Evolutionary conservation across 2,329 filamentous ascomycete species (phyloP).

Genomic region (Hypocrella siamensis): DNA sequence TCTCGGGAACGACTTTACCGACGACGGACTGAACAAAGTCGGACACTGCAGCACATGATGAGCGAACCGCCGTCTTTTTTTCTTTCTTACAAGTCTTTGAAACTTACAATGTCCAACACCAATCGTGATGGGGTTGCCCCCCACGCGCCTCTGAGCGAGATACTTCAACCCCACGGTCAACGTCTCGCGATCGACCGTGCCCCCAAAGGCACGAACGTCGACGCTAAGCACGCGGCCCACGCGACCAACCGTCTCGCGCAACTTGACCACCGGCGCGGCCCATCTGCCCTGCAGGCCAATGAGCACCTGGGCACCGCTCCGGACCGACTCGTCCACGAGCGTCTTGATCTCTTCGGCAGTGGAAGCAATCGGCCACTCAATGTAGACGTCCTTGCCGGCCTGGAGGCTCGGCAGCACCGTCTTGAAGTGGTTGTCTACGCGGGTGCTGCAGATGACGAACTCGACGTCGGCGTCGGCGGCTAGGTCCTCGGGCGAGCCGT

Average conservation of each 20-base stretch:
- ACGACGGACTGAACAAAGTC: conserved; percentile 29
- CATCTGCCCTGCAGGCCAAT: conserved; percentile 36
- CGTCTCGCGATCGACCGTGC: conserved; percentile 15
- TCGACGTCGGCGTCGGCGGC: conserved; percentile 34
- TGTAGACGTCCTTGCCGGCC: conserved; percentile 35
- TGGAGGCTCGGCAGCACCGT: conserved; percentile 28
- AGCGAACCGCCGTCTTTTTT: too few relatives aligned
- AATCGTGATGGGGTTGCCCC: conserved; percentile 27
- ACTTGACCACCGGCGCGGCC: conserved; percentile 24
- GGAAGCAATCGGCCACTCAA: conserved; percentile 43
- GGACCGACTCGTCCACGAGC: conserved; percentile 19
- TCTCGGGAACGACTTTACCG: conserved; percentile 21
- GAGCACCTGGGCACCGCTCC: conserved; percentile 13
- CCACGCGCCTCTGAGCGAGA: conserved; percentile 29
- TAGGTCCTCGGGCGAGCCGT: conserved; percentile 31
- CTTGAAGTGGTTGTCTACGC: conserved; percentile 35
- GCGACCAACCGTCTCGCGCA: conserved; percentile 29
- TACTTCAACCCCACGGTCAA: conserved; percentile 25
- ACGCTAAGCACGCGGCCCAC: conserved; percentile 38
- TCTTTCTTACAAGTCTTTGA: too few relatives aligned
- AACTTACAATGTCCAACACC: conserved; percentile 24
- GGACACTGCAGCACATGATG: too few relatives aligned
- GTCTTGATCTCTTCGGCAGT: conserved; percentile 23
- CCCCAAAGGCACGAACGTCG: conserved; percentile 24
- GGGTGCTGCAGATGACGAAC: conserved; percentile 36